Evolutionary conservation across 495 filamentous ascomycete genomes (phyloP).

Genomic region (Aspergillus taichungensis): DNA sequence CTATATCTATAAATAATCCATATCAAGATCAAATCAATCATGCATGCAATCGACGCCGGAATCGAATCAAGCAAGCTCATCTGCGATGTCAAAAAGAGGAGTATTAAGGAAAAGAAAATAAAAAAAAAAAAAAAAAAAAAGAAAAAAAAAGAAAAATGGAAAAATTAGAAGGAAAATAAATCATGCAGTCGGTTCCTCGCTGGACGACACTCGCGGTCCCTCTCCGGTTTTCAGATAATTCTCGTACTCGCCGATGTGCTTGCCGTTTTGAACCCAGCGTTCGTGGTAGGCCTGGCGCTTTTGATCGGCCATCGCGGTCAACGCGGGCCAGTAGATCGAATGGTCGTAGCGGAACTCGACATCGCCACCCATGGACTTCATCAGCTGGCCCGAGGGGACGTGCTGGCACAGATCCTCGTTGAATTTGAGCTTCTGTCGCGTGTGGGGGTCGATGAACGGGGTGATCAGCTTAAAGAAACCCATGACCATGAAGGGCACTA

Average conservation of each 20-base stretch:
- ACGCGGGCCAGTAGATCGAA: slow-evolving; percentile 75
- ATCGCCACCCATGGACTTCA: slow-evolving; percentile 48
- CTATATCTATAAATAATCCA: no score
- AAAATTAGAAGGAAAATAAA: no score
- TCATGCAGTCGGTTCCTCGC: neutral
- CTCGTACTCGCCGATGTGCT: slow-evolving; percentile 75
- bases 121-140: no score
- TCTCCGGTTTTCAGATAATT: slow-evolving; percentile 63
- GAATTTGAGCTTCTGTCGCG: slow-evolving; percentile 87
- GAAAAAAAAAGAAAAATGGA: no score
- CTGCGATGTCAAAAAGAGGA: no score
- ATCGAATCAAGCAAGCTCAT: no score
- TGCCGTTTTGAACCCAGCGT: slow-evolving; percentile 72
- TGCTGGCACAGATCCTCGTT: slow-evolving; percentile 75
- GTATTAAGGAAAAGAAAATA: no score
- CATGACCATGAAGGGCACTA: slow-evolving; percentile 79
- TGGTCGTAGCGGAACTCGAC: slow-evolving; percentile 85
- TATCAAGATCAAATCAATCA: no score
- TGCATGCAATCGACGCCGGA: no score
- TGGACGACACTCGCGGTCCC: slow-evolving; percentile 29
- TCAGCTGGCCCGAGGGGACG: slow-evolving; percentile 69
- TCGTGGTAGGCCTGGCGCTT: slow-evolving; percentile 48
- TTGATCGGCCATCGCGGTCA: slow-evolving; percentile 57
- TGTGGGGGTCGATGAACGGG: slow-evolving; percentile 91
- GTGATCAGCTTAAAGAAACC: slow-evolving; percentile 93